Evolutionary conservation across 768 basidiomycete species (phyloP).

Genomic region (Pholiota microspora): DNA sequence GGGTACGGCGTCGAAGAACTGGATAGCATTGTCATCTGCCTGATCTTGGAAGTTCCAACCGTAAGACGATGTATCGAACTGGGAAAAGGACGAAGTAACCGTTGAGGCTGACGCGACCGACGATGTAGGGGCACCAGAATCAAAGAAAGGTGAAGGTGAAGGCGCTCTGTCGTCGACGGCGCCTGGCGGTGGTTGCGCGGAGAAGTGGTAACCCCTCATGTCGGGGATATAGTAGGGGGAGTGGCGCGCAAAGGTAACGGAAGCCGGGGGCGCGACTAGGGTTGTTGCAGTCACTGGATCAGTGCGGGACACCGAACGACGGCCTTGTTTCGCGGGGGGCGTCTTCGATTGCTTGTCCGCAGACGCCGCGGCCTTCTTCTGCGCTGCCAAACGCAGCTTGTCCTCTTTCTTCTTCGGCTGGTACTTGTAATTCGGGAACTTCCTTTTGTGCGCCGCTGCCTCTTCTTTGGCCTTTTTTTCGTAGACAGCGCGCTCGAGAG

Average conservation of each 20-base stretch:
- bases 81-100: no score
- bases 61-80: no score
- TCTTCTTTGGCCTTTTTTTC: constrained; percentile 51
- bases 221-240: neutral
- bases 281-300: neutral
- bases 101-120: no score
- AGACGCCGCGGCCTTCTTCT: constrained; percentile 24
- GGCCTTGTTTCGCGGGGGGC: neutral
- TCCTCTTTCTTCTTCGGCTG: constrained; percentile 54
- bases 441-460: constrained; percentile 48
- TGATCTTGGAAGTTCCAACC: no score
- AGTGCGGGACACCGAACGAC: neutral
- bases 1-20: no score
- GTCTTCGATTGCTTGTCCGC: neutral
- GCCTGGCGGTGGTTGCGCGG: neutral
- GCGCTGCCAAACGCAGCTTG: constrained; percentile 38
- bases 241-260: no score
- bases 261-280: no score
- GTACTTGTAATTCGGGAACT: constrained; percentile 59
- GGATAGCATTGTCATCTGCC: no score
- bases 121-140: no score
- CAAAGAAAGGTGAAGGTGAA: neutral
- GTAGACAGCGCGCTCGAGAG: constrained; percentile 45
- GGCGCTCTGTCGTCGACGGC: neutral
- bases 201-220: neutral